These are phyloP conservation scores for Hypholoma fasciculare DNA, from an alignment of 768 basidiomycete species.

Conservation along the genomic window DNA sequence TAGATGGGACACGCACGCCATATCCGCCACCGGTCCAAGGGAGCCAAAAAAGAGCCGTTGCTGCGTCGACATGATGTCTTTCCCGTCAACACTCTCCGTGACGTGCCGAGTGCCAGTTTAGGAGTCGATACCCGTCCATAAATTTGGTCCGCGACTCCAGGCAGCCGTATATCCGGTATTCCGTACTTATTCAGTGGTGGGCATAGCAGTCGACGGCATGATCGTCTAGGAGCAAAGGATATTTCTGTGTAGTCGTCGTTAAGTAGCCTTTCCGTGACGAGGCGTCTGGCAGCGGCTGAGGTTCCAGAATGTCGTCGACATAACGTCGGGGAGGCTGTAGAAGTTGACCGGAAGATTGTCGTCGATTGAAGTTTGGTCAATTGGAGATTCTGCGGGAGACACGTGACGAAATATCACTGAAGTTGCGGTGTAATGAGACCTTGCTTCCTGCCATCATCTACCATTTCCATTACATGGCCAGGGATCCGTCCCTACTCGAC, in stretches of 20 bases:
- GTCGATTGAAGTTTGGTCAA: neutral
- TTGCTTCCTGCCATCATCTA: neutral
- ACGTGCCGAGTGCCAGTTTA: neutral
- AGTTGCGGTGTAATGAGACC: neutral
- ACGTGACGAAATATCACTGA: neutral
- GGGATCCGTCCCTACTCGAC: constrained; percentile 41
- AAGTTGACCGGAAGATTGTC: neutral
- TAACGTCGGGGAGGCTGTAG: no score
- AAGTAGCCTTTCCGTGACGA: neutral
- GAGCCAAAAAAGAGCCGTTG: neutral
- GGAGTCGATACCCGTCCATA: no score
- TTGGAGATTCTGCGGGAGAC: neutral
- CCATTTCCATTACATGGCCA: constrained; percentile 31
- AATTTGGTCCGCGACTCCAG: neutral
- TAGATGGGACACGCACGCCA: neutral
- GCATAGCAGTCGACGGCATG: neutral
- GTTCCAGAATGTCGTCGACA: no score
- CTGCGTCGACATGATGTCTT: neutral
- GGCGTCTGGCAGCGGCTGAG: no score
- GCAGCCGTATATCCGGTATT: neutral
- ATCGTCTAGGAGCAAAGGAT: neutral
- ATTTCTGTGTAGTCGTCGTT: neutral
- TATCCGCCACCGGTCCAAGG: neutral
- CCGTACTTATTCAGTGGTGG: neutral
- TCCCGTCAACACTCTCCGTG: neutral